Conservation (phyloP, 2,329 filamentous ascomycete species). For the Paraphaeosphaeria minitans region DNA sequence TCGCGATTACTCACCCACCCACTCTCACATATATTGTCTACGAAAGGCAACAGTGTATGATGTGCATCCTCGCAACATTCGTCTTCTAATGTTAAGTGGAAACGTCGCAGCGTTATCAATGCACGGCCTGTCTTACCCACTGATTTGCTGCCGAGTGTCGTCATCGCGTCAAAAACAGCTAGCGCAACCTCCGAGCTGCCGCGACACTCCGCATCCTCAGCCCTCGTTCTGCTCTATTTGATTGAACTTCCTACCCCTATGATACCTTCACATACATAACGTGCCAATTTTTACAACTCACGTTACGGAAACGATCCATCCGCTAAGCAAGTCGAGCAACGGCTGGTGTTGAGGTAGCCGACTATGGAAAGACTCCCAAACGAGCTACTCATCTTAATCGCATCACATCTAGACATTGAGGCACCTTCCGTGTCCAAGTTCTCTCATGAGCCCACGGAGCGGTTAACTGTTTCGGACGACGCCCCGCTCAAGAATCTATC, state of each 20-base stretch:
- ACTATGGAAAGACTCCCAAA: conserved; percentile 40
- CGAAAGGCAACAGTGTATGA: too few species aligned
- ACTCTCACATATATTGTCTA: too few species aligned
- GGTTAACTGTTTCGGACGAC: conserved; percentile 29
- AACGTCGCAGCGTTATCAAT: neutral
- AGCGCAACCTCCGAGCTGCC: neutral
- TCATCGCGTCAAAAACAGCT: neutral
- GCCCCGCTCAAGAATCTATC: conserved; percentile 40
- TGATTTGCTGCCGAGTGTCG: neutral
- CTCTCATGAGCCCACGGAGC: conserved; percentile 35
- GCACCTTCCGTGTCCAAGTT: conserved; percentile 43
- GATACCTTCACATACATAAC: neutral
- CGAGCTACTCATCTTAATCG: conserved; percentile 44
- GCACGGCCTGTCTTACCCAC: neutral
- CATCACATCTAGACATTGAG: conserved; percentile 34
- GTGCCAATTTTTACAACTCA: neutral
- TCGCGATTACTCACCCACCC: too few species aligned
- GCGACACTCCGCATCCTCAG: neutral
- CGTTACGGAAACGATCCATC: neutral
- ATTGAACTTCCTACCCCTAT: neutral
- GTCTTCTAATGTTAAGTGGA: too few species aligned
- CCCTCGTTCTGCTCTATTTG: neutral
- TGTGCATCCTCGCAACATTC: too few species aligned
- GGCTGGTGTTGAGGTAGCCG: neutral
- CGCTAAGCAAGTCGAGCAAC: neutral